Evolutionary conservation across 805 yeast species (phyloP).

Genomic region (Lachancea lanzarotensis): DNA sequence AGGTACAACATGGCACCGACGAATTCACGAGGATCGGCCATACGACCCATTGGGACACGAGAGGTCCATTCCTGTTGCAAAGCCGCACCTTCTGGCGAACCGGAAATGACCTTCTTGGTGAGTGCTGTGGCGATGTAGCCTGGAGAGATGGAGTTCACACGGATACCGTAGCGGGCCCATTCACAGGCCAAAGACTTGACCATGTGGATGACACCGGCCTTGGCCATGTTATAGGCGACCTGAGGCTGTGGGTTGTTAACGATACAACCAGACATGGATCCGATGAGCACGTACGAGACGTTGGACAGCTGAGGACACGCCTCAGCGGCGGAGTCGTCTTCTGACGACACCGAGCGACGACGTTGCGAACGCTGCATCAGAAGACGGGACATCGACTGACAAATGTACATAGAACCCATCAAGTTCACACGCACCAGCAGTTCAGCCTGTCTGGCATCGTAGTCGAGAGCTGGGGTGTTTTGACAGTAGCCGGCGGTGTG

Average conservation of each 20-base stretch:
- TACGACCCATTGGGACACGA: constrained; percentile 68
- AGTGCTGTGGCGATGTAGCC: constrained; percentile 78
- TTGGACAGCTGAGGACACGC: constrained; percentile 26
- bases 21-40: constrained; percentile 82
- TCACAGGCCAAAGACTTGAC: constrained; percentile 71
- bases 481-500: constrained; percentile 86
- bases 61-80: constrained; percentile 68
- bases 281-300: constrained; percentile 55
- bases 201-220: constrained; percentile 81
- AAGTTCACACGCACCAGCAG: constrained; percentile 64
- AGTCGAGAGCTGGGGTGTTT: constrained; percentile 69
- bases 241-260: constrained; percentile 78
- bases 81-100: constrained; percentile 37
- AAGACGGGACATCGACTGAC: constrained; percentile 21
- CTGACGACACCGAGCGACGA: constrained; percentile 48
- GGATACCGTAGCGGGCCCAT: constrained; percentile 71
- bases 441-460: constrained; percentile 66
- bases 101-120: constrained; percentile 62
- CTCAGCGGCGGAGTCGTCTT: constrained; percentile 38
- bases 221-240: constrained; percentile 75
- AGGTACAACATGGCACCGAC: constrained; percentile 71
- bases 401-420: constrained; percentile 64
- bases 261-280: constrained; percentile 74
- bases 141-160: constrained; percentile 74
- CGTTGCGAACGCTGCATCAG: constrained; percentile 15